Evolutionary conservation across 495 filamentous ascomycete genomes (phyloP).

Genomic region (Pyrenula massariospora): DNA sequence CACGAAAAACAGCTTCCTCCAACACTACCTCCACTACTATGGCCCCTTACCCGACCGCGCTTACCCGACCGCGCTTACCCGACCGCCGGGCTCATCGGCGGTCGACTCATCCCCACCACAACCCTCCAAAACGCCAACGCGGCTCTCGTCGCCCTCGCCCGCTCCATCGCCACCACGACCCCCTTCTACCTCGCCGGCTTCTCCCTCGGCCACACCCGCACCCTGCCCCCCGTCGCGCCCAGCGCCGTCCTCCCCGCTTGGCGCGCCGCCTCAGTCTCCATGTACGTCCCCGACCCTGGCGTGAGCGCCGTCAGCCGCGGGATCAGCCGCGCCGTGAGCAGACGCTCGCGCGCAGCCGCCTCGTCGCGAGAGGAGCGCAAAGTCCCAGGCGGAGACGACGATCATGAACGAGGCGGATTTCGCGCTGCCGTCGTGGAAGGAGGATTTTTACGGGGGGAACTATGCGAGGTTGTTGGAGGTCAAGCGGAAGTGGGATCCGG

Average conservation of each 20-base stretch:
- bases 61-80: slow-evolving; percentile 17
- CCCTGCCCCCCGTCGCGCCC: slow-evolving; percentile 14
- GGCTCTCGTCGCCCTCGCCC: slow-evolving; percentile 40
- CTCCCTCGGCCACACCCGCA: slow-evolving; percentile 8
- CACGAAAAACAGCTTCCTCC: neutral
- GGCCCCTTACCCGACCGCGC: neutral
- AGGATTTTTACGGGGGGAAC: slow-evolving; percentile 48
- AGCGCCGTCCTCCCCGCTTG: slow-evolving; percentile 36
- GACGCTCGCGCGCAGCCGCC: neutral
- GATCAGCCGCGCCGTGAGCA: neutral
- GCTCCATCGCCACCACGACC: slow-evolving; percentile 30
- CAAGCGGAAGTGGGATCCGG: slow-evolving; percentile 45
- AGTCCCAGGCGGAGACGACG: slow-evolving; percentile 19
- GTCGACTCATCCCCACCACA: slow-evolving; percentile 27
- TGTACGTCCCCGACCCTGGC: slow-evolving; percentile 5
- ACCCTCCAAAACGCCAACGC: slow-evolving; percentile 41
- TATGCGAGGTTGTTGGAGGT: slow-evolving; percentile 37
- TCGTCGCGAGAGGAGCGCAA: neutral
- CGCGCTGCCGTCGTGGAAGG: slow-evolving; percentile 51
- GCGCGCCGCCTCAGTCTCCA: slow-evolving; percentile 22
- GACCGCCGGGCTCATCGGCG: slow-evolving; percentile 29
- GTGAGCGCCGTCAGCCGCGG: neutral
- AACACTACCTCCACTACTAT: neutral
- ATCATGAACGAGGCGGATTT: slow-evolving; percentile 35
- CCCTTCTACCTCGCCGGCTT: slow-evolving; percentile 11